A percentile compares a stretch with the other conserved stretches of the same genome.
Evolutionary conservation across 345 rosid species (phyloP).

Genomic region (Noccaea caerulescens): DNA sequence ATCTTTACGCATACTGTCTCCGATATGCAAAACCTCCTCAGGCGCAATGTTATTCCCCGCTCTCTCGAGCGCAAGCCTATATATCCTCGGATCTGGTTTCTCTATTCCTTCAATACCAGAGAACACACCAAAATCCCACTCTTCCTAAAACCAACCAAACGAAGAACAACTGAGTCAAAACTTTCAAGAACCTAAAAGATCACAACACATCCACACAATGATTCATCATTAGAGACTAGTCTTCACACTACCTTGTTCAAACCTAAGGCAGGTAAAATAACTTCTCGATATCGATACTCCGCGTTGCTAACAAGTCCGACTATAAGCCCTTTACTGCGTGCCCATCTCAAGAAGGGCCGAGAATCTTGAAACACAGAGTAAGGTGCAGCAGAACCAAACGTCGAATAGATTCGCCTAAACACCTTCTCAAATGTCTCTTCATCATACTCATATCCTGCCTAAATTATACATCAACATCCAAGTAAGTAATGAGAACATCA

Average conservation of each 20-base stretch:
- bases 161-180: neutral
- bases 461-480: conserved; percentile 32
- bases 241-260: conserved; percentile 59
- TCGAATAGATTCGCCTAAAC: conserved; percentile 80
- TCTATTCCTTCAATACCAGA: conserved; percentile 92
- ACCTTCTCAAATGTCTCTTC: conserved; percentile 91
- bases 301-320: conserved; percentile 89
- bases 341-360: conserved; percentile 88
- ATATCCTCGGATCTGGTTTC: conserved; percentile 87
- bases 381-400: conserved; percentile 96
- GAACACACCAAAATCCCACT: conserved; percentile 98
- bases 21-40: conserved; percentile 73
- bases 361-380: conserved; percentile 78
- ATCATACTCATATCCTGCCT: conserved; percentile 97
- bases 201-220: conserved; percentile 20
- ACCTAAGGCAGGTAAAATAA: conserved; percentile 88
- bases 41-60: conserved; percentile 74
- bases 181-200: neutral
- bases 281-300: conserved; percentile 84
- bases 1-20: conserved; percentile 94
- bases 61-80: conserved; percentile 69
- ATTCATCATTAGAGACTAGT: conserved; percentile 12
- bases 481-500: neutral
- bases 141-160: conserved; percentile 52
- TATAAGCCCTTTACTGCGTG: conserved; percentile 60